Base-by-base conservation (phyloP, 2,329 filamentous ascomycete genomes). In the Fusarium irregulare region DNA sequence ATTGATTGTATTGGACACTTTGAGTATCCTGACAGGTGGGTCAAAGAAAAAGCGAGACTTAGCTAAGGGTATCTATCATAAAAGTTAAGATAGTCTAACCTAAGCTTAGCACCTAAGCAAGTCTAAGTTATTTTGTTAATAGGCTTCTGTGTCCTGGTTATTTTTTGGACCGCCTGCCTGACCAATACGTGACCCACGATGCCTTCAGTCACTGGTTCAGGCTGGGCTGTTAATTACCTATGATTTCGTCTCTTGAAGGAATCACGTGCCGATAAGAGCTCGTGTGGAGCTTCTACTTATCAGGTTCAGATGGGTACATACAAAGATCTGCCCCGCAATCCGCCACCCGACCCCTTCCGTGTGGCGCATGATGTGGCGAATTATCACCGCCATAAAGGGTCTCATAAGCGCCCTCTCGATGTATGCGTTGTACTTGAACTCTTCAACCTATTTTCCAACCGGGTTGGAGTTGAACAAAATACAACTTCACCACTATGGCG, bases 401-500 rank as follows among this genome's bases (percentile, higher is more conserved):
- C 61, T 66, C 51, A 64, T 71, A 69, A 53, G 23, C 49, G 34
- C 56, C 62, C 65, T 30, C 49, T 27, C 49, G 53, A 34, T 59
- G 48, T 27, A 41, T 64, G 62, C 51, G 62, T 50, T 30, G 44
- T 56, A 40, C 51, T 60, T 57, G 51, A 58, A 60, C 65, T 72
- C 57, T 58, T 41, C 71, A 75, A 60, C 72, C 54, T 45, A 68
- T 60, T 64, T 41, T 68, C 61, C 71, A 73, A 73, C 62, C 53
- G 40, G 28, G 56, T 70, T 69, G 61, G 61, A 64, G 58, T 14
- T 59, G 44, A 72, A 44, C 63, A 66, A 69, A 60, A 64, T 74
- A 67, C 69, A 73, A 65, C 61, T 66, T 72, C 78, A 84, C 71
- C 78, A 84, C 71, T 70, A 89, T 89, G 87, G 83, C 83, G 80